Percentiles rank a stretch among this genome's conserved stretches.
phyloP scores from a whole-genome alignment of 257 asterid genomes.

The Plantago major region DNA sequence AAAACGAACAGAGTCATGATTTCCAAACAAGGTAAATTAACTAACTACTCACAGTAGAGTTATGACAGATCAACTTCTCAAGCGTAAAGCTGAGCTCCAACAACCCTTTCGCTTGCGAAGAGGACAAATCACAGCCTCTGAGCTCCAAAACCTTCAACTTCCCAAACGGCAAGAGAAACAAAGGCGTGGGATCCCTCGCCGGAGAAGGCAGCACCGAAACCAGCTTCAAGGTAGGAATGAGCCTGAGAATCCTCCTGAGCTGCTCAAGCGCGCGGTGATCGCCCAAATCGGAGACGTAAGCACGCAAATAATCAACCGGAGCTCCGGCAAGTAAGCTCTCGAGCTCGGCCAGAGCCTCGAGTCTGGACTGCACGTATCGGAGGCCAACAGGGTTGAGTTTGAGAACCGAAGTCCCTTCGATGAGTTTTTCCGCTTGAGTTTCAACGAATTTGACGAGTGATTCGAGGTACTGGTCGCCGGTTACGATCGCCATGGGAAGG shows the following conservation, averaged over 20 bases:
- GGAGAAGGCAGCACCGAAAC: slow-evolving; percentile 71
- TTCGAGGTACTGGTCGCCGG: slow-evolving; percentile 82
- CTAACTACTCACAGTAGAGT: slow-evolving; percentile 66
- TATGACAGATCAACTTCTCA: slow-evolving; percentile 90
- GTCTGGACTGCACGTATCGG: slow-evolving; percentile 80
- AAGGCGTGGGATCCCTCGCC: slow-evolving; percentile 80
- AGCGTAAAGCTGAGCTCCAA: slow-evolving; percentile 80
- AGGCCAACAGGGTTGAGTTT: slow-evolving; percentile 89
- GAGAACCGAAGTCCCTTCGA: slow-evolving; percentile 72
- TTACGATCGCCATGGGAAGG: slow-evolving; percentile 67
- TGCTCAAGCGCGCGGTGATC: slow-evolving; percentile 97
- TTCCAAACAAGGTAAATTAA: not conserved
- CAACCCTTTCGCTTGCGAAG: slow-evolving; percentile 74
- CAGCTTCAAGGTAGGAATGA: slow-evolving; percentile 71
- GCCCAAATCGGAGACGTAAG: slow-evolving; percentile 93
- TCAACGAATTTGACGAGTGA: slow-evolving; percentile 87
- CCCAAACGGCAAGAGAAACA: slow-evolving; percentile 65
- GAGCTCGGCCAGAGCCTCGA: slow-evolving; percentile 78
- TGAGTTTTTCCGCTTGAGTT: slow-evolving; percentile 58
- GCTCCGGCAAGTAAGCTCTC: slow-evolving; percentile 84
- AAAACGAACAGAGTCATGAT: too few relatives aligned
- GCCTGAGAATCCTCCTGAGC: slow-evolving; percentile 73
- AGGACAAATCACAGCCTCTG: slow-evolving; percentile 88
- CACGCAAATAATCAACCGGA: slow-evolving; percentile 94
- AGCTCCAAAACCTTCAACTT: slow-evolving; percentile 82